These are phyloP conservation scores for Sarcocystis neurona DNA, from an alignment of 169 alveolate species.

Conservation along the genomic window DNA sequence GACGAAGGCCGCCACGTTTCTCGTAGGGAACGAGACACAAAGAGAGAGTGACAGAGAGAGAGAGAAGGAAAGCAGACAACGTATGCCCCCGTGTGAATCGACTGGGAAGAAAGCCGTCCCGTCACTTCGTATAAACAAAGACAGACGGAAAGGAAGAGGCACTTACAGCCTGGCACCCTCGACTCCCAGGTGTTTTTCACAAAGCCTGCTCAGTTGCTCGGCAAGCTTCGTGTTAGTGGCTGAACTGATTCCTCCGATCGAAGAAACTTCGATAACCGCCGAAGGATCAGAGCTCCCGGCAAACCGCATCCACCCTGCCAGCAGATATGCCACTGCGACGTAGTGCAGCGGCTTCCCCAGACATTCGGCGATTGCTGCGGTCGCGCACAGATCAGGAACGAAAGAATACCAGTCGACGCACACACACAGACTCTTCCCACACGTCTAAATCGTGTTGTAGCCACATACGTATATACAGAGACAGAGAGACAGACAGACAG, in stretches of 20 bases:
- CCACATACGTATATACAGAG: no score
- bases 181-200: conserved; percentile 28
- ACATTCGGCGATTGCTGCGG: not conserved
- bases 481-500: no score
- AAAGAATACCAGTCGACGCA: not conserved
- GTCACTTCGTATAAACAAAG: no score
- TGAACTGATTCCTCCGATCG: conserved; percentile 31
- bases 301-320: conserved; percentile 29
- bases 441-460: no score
- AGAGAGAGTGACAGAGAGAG: not conserved
- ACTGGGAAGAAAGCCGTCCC: not conserved
- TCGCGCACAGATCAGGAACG: not conserved
- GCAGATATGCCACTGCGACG: conserved; percentile 15
- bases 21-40: not conserved
- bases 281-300: conserved; percentile 51
- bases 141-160: no score
- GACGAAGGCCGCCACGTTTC: no score
- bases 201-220: not conserved
- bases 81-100: not conserved
- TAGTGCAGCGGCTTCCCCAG: conserved; percentile 50
- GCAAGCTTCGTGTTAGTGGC: conserved; percentile 7
- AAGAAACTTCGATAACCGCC: conserved; percentile 4
- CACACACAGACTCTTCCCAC: no score
- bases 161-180: conserved; percentile 42
- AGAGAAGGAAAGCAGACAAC: not conserved